phyloP scores from a whole-genome alignment of 257 asterid genomes.

The Ballota nigra region DNA sequence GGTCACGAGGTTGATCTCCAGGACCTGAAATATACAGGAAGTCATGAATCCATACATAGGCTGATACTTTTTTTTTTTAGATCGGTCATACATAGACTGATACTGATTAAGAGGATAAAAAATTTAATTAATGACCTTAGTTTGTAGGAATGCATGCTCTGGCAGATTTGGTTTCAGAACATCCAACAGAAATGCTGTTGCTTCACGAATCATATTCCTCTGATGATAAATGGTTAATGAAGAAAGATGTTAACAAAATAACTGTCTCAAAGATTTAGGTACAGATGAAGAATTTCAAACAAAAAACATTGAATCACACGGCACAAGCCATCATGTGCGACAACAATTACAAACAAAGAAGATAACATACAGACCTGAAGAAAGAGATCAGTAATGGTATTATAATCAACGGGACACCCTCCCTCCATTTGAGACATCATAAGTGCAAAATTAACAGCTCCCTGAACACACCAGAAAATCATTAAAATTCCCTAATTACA shows the following conservation, averaged over 20 bases:
- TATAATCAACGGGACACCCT: constrained; percentile 98
- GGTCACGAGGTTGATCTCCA: constrained; percentile 92
- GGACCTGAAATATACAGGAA: constrained; percentile 53
- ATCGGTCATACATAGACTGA: too few species aligned
- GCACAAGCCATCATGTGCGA: neutral
- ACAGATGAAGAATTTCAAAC: neutral
- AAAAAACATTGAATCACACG: neutral
- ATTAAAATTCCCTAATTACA: constrained; percentile 6
- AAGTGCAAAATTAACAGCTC: constrained; percentile 98
- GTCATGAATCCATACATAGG: constrained; percentile 25
- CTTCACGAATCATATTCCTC: constrained; percentile 99
- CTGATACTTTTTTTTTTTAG: too few species aligned
- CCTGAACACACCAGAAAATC: constrained; percentile 49
- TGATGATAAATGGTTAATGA: constrained; percentile 35
- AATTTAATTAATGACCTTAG: constrained; percentile 59
- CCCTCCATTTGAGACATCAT: constrained; percentile 99
- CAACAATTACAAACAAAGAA: constrained; percentile 1
- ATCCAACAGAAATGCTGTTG: constrained; percentile 96
- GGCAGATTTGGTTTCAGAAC: constrained; percentile 97
- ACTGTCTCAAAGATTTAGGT: neutral
- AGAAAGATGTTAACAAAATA: constrained; percentile 12
- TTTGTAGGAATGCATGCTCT: constrained; percentile 91
- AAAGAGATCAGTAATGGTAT: constrained; percentile 96
- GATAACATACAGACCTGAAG: constrained; percentile 65
- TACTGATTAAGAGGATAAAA: neutral